Percentiles rank a stretch among this genome's conserved stretches.
Conservation (phyloP, 2,329 filamentous ascomycete species). For the Neonectria sp. region DNA sequence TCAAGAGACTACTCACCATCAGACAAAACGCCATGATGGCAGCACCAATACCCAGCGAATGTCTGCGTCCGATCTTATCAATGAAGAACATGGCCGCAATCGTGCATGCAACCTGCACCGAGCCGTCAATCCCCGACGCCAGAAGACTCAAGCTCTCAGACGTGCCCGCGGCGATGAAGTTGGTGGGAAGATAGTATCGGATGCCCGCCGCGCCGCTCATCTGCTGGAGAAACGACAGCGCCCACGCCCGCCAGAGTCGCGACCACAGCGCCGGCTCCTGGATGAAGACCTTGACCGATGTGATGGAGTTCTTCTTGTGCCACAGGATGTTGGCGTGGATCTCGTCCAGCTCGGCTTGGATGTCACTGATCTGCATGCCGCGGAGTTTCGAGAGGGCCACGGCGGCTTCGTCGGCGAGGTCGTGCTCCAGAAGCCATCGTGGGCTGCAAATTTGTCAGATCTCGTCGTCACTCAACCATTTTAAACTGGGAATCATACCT, state of each 20-base stretch:
- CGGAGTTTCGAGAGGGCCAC: constrained; percentile 64
- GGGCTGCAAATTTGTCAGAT: constrained; percentile 54
- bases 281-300: constrained; percentile 60
- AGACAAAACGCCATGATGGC: constrained; percentile 68
- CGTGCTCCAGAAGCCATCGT: constrained; percentile 71
- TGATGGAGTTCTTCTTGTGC: constrained; percentile 41
- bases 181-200: constrained; percentile 72
- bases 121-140: constrained; percentile 70
- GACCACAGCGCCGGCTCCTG: constrained; percentile 63
- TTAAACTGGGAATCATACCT: constrained; percentile 57
- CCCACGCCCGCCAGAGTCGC: constrained; percentile 69
- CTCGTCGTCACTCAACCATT: not conserved
- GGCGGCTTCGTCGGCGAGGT: constrained; percentile 59
- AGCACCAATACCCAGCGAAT: constrained; percentile 65
- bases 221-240: constrained; percentile 73
- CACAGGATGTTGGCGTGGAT: constrained; percentile 61
- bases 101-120: constrained; percentile 70
- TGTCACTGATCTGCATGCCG: constrained; percentile 55
- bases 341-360: constrained; percentile 56
- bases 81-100: constrained; percentile 71
- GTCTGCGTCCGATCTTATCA: constrained; percentile 65
- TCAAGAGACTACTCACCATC: constrained; percentile 58
- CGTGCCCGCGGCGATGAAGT: constrained; percentile 67
- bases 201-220: constrained; percentile 72
- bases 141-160: constrained; percentile 64